Percentiles rank a stretch among this genome's conserved stretches.
Evolutionary conservation across 805 yeast species (phyloP).

Genomic region (Millerozyma acaciae): DNA sequence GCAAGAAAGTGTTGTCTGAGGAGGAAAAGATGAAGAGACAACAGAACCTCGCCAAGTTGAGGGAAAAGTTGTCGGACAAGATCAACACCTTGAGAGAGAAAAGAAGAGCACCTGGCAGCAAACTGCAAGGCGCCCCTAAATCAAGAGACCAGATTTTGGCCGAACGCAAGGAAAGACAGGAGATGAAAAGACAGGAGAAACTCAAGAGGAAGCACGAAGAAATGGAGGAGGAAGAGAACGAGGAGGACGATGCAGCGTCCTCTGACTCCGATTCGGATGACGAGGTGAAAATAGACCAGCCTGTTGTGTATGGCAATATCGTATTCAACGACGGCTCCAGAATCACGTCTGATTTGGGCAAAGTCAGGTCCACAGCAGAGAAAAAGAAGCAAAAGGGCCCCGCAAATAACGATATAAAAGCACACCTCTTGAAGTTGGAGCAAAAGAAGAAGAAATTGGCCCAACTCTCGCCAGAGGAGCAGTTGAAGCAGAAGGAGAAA

Average conservation of each 20-base stretch:
- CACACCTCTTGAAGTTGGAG: conserved; percentile 75
- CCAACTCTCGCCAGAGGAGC: conserved; percentile 56
- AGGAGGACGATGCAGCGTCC: conserved; percentile 30
- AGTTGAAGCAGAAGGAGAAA: conserved; percentile 60
- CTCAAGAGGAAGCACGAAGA: conserved; percentile 39
- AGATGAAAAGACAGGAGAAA: conserved; percentile 42
- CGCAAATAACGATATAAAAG: conserved; percentile 75
- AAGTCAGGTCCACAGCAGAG: conserved; percentile 46
- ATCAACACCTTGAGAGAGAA: conserved; percentile 67
- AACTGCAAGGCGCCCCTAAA: conserved; percentile 73
- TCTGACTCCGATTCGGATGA: conserved; percentile 19
- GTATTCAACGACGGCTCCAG: conserved; percentile 78
- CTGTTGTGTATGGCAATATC: conserved; percentile 74
- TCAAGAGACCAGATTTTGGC: conserved; percentile 78
- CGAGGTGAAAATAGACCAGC: conserved; percentile 19
- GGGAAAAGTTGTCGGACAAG: conserved; percentile 74
- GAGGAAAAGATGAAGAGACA: conserved; percentile 50
- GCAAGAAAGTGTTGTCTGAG: conserved; percentile 30
- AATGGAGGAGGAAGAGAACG: conserved; percentile 41
- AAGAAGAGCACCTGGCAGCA: conserved; percentile 90
- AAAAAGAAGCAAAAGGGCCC: conserved; percentile 73
- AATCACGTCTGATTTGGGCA: conserved; percentile 67
- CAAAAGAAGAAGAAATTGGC: conserved; percentile 63
- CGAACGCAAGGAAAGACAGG: conserved; percentile 52
- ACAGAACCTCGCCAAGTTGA: conserved; percentile 60